A percentile compares a stretch with the other conserved stretches of the same genome.
These are phyloP conservation scores for Phialocephala subalpina DNA, from an alignment of 2,329 filamentous ascomycete genomes.

Conservation along the genomic window DNA sequence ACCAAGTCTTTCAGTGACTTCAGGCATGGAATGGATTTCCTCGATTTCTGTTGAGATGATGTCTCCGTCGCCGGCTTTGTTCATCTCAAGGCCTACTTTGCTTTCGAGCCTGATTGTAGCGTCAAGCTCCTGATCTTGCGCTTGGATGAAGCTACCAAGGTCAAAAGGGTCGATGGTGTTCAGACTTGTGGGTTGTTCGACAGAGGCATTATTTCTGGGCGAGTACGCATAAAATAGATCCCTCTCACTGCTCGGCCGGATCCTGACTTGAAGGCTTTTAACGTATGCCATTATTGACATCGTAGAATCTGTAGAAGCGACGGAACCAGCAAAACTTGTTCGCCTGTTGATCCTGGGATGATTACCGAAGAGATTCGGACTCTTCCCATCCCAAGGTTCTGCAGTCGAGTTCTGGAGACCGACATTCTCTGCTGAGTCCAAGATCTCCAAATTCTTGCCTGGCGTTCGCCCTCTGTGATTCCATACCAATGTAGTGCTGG, in stretches of 20 bases:
- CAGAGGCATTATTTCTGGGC: not conserved
- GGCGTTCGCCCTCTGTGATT: not conserved
- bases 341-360: not conserved
- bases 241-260: not conserved
- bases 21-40: not conserved
- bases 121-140: not conserved
- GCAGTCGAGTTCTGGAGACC: not conserved
- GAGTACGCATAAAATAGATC: not conserved
- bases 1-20: not conserved
- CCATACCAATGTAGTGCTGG: not conserved
- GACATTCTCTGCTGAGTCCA: not conserved
- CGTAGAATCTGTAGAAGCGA: not conserved
- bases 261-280: not conserved
- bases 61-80: not conserved
- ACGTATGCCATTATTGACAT: slow-evolving; percentile 3
- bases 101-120: not conserved
- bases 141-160: not conserved
- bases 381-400: not conserved
- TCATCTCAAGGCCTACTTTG: not conserved
- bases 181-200: not conserved
- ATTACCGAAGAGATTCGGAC: not conserved
- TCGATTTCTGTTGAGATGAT: not conserved
- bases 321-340: not conserved
- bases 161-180: not conserved
- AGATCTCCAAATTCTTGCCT: not conserved